Base-by-base conservation (phyloP, 371 early-diverging fungal species). In the Cokeromyces recurvatus region DNA sequence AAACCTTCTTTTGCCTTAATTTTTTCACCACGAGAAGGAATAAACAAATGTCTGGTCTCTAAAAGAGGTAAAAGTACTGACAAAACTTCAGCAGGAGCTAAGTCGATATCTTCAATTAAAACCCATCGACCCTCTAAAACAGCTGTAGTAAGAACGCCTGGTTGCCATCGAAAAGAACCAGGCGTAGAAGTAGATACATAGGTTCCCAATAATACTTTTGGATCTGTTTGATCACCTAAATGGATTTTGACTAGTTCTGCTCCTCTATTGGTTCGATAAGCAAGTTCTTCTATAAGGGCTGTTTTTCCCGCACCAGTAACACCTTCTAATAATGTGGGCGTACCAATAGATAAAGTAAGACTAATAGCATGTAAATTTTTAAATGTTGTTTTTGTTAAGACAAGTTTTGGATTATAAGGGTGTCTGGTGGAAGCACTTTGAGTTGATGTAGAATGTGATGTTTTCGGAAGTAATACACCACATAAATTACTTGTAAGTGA, bases 221-320 rank as follows among this genome's bases (percentile, higher is more conserved):
- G 86, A 59, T 99, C 99, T 2, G 99, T 97, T 64, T 96, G 96
- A 79, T 99, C 99, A 40, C 99, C 98, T 52, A 99, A 77, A 67
- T 99, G 99, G 40, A 99, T 91, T 59, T 95, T 93, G 32, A 99
- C 81, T 9, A 98, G 68, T 50, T 88, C 90, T 74, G 63, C 58
- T 23, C 60, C 63, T 48, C 86, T 77, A 25, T 85, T 89, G 3
- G 86, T 80, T 44, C 81, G 72, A 46, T 71, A 66, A 2, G 95
- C 95, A n/a, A 95, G 68, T 58, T 94, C 90, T 57, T 94, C 91
- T 0, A 99, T 79, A 22, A 99, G 75, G 7, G 88, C 68, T 6
- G 99, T 97, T 64, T 99, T 99, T 48, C 99, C 99, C 10, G 85
- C 76, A 12, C 99, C 99, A 0, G 93, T 88, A 2, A 82, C 79